phyloP scores from a whole-genome alignment of 1,139 yeast genomes.

The Taphrina communis region DNA sequence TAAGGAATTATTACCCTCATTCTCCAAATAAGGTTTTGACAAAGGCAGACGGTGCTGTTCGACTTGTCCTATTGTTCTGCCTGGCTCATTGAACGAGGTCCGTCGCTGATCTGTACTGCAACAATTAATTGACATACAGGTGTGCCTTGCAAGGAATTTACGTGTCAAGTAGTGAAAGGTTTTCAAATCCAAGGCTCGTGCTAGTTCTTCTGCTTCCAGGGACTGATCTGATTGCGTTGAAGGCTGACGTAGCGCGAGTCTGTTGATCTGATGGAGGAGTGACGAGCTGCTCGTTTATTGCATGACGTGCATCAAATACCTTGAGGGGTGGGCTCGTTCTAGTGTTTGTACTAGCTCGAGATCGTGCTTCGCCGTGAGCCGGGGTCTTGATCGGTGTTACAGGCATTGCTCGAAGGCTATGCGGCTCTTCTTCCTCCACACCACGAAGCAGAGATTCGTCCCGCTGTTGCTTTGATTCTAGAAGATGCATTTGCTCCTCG shows the following conservation, averaged over 20 bases:
- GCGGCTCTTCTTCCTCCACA: constrained; percentile 39
- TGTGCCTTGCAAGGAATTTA: constrained; percentile 43
- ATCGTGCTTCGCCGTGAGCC: constrained; percentile 44
- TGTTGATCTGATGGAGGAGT: constrained; percentile 46
- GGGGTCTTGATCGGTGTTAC: constrained; percentile 45
- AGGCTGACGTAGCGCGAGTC: constrained; percentile 44
- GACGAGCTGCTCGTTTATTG: constrained; percentile 45
- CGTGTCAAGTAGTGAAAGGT: constrained; percentile 39
- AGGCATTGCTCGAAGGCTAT: constrained; percentile 41
- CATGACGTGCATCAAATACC: constrained; percentile 39
- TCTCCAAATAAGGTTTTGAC: constrained; percentile 5
- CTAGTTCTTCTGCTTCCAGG: constrained; percentile 44
- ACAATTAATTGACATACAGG: constrained; percentile 35
- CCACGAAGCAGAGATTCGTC: constrained; percentile 47
- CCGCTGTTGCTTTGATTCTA: constrained; percentile 47
- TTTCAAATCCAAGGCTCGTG: constrained; percentile 36
- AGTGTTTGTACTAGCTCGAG: constrained; percentile 39
- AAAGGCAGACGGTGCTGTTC: constrained; percentile 12
- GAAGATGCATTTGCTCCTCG: constrained; percentile 47
- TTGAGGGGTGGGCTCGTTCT: constrained; percentile 36
- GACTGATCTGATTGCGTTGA: constrained; percentile 41
- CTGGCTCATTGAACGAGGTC: constrained; percentile 19
- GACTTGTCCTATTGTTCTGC: constrained; percentile 7
- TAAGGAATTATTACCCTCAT: constrained; percentile 3
- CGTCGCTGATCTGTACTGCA: constrained; percentile 32